Conservation (phyloP, 176 grass and related monocot species). For the Aegilops sharonensis region DNA sequence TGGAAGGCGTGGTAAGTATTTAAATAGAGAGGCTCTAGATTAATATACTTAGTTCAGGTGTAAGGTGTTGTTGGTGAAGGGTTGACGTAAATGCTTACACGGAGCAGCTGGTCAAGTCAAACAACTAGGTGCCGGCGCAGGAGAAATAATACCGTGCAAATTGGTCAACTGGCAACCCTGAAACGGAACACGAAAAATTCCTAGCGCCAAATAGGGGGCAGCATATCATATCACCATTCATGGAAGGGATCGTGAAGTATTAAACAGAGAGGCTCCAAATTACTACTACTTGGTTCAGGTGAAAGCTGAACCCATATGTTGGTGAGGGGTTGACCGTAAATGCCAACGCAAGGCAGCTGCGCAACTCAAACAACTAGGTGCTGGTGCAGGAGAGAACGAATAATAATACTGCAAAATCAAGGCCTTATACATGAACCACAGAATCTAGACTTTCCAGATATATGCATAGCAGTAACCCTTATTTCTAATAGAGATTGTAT, state of each 20-base stretch:
- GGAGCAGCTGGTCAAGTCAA: not conserved
- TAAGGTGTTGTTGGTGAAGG: not conserved
- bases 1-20: not conserved
- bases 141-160: not conserved
- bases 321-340: not conserved
- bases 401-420: not conserved
- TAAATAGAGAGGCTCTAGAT: not conserved
- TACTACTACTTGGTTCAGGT: not conserved
- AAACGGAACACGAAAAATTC: not conserved
- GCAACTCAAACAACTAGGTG: not conserved
- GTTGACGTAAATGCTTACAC: too few species aligned
- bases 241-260: not conserved
- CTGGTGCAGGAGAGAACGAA: not conserved
- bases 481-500: not conserved
- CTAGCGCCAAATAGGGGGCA: not conserved
- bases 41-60: not conserved
- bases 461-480: not conserved
- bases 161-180: not conserved
- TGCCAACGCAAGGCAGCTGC: not conserved
- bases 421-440: not conserved
- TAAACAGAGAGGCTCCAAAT: not conserved
- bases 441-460: not conserved
- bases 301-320: not conserved
- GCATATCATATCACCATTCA: not conserved
- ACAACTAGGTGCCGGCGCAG: not conserved